Evolutionary conservation across 2,329 filamentous ascomycete genomes (phyloP).

Genomic region (Calycina herbarum): DNA sequence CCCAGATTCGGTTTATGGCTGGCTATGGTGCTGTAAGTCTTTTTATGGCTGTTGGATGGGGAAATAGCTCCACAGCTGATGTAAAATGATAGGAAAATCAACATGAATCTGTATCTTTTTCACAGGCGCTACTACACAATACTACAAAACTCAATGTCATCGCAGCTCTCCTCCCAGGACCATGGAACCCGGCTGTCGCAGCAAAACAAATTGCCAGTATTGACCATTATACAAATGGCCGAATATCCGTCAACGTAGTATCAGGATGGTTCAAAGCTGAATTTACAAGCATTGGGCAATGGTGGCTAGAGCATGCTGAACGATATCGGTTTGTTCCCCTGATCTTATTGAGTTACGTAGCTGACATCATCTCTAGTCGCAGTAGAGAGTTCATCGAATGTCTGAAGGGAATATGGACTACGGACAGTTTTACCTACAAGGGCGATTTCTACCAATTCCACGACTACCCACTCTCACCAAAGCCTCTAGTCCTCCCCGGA

Average conservation of each 20-base stretch:
- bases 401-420: conserved; percentile 52
- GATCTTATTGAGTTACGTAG: neutral
- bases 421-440: conserved; percentile 48
- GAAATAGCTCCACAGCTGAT: neutral
- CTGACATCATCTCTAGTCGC: conserved; percentile 32
- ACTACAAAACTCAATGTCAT: conserved; percentile 52
- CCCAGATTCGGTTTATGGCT: conserved; percentile 54
- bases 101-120: conserved; percentile 52
- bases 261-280: conserved; percentile 56
- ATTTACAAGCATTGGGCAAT: conserved; percentile 52
- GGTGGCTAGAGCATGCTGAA: conserved; percentile 56
- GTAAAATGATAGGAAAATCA: conserved; percentile 40
- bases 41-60: neutral
- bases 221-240: conserved; percentile 51
- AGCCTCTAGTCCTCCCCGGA: conserved; percentile 46
- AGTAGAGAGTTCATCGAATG: conserved; percentile 52
- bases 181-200: conserved; percentile 52
- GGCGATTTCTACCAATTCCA: conserved; percentile 55
- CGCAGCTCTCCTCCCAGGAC: conserved; percentile 50
- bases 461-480: conserved; percentile 50
- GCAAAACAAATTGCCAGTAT: conserved; percentile 56
- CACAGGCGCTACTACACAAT: conserved; percentile 48
- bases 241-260: conserved; percentile 53
- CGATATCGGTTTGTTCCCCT: conserved; percentile 42
- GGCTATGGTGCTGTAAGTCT: conserved; percentile 45